These are phyloP conservation scores for Tilletia walkeri DNA, from an alignment of 1,284 basidiomycete genomes.

Conservation along the genomic window DNA sequence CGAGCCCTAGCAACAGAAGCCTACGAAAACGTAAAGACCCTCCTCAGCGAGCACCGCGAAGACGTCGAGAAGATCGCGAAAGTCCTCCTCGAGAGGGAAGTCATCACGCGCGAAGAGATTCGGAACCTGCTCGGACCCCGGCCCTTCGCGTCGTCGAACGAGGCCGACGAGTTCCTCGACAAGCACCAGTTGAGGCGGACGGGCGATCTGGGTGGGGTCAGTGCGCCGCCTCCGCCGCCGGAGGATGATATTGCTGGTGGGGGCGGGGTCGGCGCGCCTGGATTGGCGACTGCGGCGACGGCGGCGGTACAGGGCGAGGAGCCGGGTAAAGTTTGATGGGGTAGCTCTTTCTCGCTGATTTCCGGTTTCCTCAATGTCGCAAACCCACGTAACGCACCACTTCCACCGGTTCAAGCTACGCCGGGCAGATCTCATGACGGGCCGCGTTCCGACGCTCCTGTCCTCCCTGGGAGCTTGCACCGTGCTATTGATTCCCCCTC, in stretches of 20 bases:
- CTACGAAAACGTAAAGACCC: conserved; percentile 77
- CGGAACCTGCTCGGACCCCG: conserved; percentile 77
- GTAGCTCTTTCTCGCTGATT: too few species aligned
- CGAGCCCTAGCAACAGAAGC: conserved; percentile 62
- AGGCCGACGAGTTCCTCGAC: conserved; percentile 54
- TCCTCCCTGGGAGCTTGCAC: too few species aligned
- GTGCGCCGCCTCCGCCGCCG: conserved; percentile 49
- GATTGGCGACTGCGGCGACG: conserved; percentile 31
- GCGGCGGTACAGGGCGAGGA: background rate
- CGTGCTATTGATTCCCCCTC: too few species aligned
- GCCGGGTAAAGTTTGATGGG: too few species aligned
- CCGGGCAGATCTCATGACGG: too few species aligned
- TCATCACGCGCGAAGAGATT: conserved; percentile 91
- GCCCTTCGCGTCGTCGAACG: conserved; percentile 73
- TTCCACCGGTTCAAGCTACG: too few species aligned
- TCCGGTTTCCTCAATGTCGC: too few species aligned
- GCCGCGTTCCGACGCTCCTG: too few species aligned
- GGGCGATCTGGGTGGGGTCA: conserved; percentile 39
- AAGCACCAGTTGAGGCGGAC: conserved; percentile 45
- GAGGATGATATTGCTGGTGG: conserved; percentile 28
- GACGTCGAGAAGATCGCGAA: conserved; percentile 94
- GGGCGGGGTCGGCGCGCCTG: conserved; percentile 27
- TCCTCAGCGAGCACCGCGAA: conserved; percentile 76
- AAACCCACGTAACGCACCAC: too few species aligned
- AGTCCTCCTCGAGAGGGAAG: conserved; percentile 85